Conservation (phyloP, 495 filamentous ascomycete genomes). For the Letharia lupina region DNA sequence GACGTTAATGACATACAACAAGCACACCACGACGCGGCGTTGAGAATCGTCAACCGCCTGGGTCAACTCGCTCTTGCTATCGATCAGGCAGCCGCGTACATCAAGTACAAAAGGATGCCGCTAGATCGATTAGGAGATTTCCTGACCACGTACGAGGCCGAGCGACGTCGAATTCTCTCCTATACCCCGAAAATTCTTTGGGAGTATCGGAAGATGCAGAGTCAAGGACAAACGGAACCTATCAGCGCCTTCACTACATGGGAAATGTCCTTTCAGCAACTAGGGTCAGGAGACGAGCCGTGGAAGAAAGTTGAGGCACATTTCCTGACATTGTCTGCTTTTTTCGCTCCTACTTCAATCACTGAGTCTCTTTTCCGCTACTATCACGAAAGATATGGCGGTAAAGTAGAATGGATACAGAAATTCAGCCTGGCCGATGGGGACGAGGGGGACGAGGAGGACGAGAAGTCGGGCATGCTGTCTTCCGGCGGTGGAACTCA, state of each 20-base stretch:
- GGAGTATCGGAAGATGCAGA: background rate
- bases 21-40: background rate
- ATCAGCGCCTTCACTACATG: constrained; percentile 4
- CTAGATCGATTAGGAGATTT: background rate
- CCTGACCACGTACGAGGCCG: background rate
- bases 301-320: background rate
- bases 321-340: background rate
- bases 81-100: constrained; percentile 8
- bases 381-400: background rate
- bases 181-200: background rate
- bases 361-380: background rate
- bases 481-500: too few species aligned
- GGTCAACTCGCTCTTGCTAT: background rate
- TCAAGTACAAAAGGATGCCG: background rate
- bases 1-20: background rate
- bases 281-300: background rate
- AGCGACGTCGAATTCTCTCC: background rate
- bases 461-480: background rate
- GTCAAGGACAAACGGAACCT: background rate
- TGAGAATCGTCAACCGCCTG: background rate
- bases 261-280: constrained; percentile 5
- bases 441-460: background rate
- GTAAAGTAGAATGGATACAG: background rate
- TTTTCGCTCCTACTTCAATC: background rate
- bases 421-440: background rate